phyloP scores from a whole-genome alignment of 2,329 filamentous ascomycete genomes.

The Exophiala sideris region DNA sequence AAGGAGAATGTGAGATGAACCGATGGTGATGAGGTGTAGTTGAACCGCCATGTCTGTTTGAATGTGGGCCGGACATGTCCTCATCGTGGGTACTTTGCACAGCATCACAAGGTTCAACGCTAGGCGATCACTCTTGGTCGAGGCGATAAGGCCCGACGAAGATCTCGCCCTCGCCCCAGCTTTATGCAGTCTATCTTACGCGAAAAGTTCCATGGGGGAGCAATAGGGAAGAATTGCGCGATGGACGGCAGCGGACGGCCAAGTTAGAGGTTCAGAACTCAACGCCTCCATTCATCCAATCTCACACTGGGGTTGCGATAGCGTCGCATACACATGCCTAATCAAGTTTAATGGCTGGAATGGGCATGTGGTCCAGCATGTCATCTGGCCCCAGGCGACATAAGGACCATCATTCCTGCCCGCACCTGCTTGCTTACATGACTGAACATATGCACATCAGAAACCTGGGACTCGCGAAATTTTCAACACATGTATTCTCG shows the following conservation, averaged over 20 bases:
- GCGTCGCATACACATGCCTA: slow-evolving; percentile 8
- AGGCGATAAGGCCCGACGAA: slow-evolving; percentile 1
- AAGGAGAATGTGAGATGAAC: background rate
- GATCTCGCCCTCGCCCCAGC: background rate
- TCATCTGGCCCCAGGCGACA: too few species aligned
- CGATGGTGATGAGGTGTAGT: too few species aligned
- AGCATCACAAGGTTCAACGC: too few species aligned
- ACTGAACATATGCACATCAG: too few species aligned
- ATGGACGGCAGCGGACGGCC: background rate
- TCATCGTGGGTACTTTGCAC: background rate
- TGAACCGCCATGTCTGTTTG: too few species aligned
- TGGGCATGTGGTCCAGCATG: too few species aligned
- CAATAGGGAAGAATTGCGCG: background rate
- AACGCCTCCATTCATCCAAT: background rate
- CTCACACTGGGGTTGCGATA: background rate
- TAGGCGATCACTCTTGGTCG: background rate
- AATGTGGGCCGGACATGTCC: background rate
- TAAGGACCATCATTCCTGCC: too few species aligned
- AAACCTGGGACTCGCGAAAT: too few species aligned
- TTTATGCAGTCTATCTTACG: background rate
- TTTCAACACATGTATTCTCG: too few species aligned
- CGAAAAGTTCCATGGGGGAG: background rate
- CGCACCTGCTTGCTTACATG: too few species aligned
- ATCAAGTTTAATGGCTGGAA: background rate
- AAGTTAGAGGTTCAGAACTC: background rate